Evolutionary conservation across 371 early-diverging fungal species (phyloP).

Genomic region (Entomophthora muscae): DNA sequence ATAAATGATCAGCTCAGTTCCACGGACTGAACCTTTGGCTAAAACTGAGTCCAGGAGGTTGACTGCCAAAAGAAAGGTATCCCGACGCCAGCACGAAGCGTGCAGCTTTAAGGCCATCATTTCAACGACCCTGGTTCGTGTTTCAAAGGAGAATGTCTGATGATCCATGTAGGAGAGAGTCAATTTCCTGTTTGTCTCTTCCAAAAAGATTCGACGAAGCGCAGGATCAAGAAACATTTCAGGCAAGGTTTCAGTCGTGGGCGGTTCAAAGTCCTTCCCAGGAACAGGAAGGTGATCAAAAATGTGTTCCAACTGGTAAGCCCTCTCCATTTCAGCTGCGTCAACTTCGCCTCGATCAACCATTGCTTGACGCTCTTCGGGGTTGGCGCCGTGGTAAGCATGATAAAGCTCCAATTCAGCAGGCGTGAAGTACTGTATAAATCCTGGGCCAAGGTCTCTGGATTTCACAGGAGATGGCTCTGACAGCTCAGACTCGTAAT

Average conservation of each 20-base stretch:
- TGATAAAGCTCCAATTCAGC: not conserved
- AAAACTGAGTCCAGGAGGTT: not conserved
- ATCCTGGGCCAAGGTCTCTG: not conserved
- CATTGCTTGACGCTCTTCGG: not conserved
- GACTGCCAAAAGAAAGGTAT: not conserved
- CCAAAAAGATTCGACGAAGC: not conserved
- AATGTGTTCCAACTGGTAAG: not conserved
- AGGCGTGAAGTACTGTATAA: not conserved
- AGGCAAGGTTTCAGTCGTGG: not conserved
- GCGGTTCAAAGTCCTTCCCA: not conserved
- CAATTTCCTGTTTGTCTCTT: not conserved
- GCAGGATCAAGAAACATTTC: not conserved
- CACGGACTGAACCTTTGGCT: not conserved
- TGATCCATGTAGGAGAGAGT: not conserved
- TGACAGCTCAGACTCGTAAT: too few species aligned
- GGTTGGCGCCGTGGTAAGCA: not conserved
- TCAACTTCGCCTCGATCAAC: not conserved
- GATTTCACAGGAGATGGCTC: too few species aligned
- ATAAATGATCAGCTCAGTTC: not conserved
- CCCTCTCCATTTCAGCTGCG: not conserved
- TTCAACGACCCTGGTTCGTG: not conserved
- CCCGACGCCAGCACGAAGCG: not conserved
- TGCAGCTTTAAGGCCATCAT: not conserved
- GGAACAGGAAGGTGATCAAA: conserved; percentile 1
- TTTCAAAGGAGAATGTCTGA: not conserved